Evolutionary conservation across 139 green algal species (phyloP), one percentile per base, ranked within the genome.

Genomic region (Microglena sp.): DNA sequence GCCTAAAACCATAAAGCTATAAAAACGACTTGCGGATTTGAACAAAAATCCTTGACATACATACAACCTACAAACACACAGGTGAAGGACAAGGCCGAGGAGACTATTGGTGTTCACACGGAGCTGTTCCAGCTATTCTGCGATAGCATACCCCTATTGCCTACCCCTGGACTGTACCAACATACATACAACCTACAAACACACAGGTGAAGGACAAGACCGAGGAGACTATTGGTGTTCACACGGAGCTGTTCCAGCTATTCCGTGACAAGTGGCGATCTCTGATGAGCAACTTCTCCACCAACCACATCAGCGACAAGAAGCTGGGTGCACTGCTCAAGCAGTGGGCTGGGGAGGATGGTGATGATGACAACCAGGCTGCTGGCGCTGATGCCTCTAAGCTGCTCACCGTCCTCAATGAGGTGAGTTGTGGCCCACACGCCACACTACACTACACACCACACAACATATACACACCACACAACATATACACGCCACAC

Each of bases 161-260:
- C n/a, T n/a, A n/a, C n/a, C n/a, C n/a, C n/a, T n/a, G n/a, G n/a
- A n/a, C n/a, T n/a, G n/a, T n/a, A n/a, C n/a, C n/a, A n/a, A n/a
- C n/a, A n/a, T n/a, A n/a, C n/a, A n/a, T n/a, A n/a, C n/a, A n/a
- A n/a, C n/a, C n/a, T n/a, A n/a, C n/a, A n/a, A n/a, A n/a, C n/a
- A n/a, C n/a, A n/a, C n/a, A 62, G 53, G 76, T 87, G 50, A 89
- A 89, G 76, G 79, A 83, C 71, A 80, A 81, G 60, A 87, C 80
- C 2, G 65, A 77, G 28, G 86, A 91, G 66, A 85, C 77, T 1
- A 84, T 76, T 24, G 77, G 80, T 57, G 77, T 91, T 43, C 85
- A 89, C 72, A 84, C 78, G 0, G 85, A 91, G 77, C 61, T 91
- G 33, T 74, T 62, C 70, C 68, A 35, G 57, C 57, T 67, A 43